Evolutionary conservation across 2,329 filamentous ascomycete genomes (phyloP), one percentile per base, ranked within the genome.

Genomic region (Sclerotinia sclerotiorum): DNA sequence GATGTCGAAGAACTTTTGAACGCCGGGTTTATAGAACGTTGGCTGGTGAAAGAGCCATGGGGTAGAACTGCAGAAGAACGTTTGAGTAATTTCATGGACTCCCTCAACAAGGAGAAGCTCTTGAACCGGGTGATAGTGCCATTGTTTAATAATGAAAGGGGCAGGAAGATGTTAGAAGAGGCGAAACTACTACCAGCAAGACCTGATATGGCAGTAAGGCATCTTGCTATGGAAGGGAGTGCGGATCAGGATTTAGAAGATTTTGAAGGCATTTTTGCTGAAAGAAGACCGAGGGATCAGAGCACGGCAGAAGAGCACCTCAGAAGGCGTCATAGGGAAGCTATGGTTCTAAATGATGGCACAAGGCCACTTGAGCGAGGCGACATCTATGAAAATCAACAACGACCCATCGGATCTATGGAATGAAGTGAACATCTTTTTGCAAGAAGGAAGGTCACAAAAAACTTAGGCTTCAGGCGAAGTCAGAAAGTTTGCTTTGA

Each of bases 341-440:
- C 93, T 5, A 94, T 97, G 86, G 93, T 97, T 27, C 82, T 97
- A 68, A 94, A 93, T 75, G 93, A 97, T 75, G 91, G 92, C n/a
- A 92, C 87, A 29, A 84, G 89, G 44, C 90, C 91, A 1, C 78
- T 97, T 56, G 88, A 86, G 5, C 86, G 88, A 71, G 87, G 87
- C 56, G 91, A 97, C 76, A 96, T 97, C 48, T 92, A 94, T 65
- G 89, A 95, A 64, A 72, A 75, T 24, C 71, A 75, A 56, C 52
- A 48, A 61, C 17, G 54, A 64, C 49, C 24, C 3, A 63, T 29
- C 15, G 32, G n/a, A 35, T 42, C 60, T 51, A 27, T 39, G 1
- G 60, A 63, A 27, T 63, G 60, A 62, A 62, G 15, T 3, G 4
- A 51, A 48, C 19, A 62, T 39, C 29, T 39, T 56, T 19, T 35